phyloP scores from a whole-genome alignment of 2,329 filamentous ascomycete genomes.

The Mollisiaceae sp. region DNA sequence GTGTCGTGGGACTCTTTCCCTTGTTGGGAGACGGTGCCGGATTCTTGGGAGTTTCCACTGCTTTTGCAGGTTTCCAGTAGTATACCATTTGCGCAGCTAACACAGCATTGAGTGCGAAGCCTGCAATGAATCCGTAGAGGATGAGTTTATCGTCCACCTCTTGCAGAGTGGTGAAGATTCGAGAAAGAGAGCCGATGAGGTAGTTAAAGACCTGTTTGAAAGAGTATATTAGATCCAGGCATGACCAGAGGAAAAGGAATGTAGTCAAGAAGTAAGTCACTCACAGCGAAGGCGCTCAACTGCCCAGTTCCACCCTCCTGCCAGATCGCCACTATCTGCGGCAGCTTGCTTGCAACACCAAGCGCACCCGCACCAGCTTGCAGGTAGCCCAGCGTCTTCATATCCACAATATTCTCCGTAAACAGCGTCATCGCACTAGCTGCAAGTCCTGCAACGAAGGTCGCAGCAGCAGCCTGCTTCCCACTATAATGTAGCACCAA shows the following conservation, averaged over 20 bases:
- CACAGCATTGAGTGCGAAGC: slow-evolving; percentile 86
- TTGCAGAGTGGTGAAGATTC: slow-evolving; percentile 97
- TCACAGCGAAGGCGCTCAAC: slow-evolving; percentile 92
- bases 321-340: slow-evolving; percentile 89
- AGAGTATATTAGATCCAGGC: slow-evolving; percentile 4
- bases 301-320: slow-evolving; percentile 89
- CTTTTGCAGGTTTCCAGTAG: slow-evolving; percentile 82
- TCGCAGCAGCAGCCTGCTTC: slow-evolving; percentile 68
- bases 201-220: slow-evolving; percentile 89
- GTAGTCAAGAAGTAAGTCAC: slow-evolving; percentile 40
- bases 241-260: not conserved
- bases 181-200: slow-evolving; percentile 86
- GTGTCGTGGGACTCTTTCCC: slow-evolving; percentile 40
- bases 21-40: slow-evolving; percentile 31
- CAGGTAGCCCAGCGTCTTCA: slow-evolving; percentile 57
- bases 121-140: slow-evolving; percentile 90
- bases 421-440: slow-evolving; percentile 74
- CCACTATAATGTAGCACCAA: slow-evolving; percentile 86
- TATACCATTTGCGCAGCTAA: slow-evolving; percentile 90
- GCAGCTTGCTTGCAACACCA: slow-evolving; percentile 87
- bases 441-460: slow-evolving; percentile 79
- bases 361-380: slow-evolving; percentile 85
- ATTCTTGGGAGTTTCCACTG: slow-evolving; percentile 38
- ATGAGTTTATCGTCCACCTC: slow-evolving; percentile 98
- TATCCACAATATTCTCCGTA: slow-evolving; percentile 67